Evolutionary conservation across 768 basidiomycete species (phyloP), one percentile per base, ranked within the genome.

Genomic region (Phallus indusiatus): DNA sequence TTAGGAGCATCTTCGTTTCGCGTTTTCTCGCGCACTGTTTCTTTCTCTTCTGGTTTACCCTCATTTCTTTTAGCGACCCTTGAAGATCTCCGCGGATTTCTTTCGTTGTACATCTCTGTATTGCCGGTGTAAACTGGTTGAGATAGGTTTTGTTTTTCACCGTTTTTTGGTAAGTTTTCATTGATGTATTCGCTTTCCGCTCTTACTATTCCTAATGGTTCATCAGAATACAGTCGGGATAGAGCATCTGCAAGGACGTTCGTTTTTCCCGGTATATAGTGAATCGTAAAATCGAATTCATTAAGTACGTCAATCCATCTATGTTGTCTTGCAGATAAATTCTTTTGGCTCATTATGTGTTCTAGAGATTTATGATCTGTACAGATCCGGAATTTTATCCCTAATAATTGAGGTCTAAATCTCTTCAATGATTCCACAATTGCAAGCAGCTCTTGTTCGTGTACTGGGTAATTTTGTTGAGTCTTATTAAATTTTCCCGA

Each of bases 381-480:
- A 49, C 60, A 71, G 5, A 77, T 64, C 0, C 24, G 35, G 55
- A 72, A 70, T 7, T 24, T 61, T 5, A 58, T 54, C 0, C 71
- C 68, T 7, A 68, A 47, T 0, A 70, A 58, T 22, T 68, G 61
- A 2, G 28, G 49, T 35, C 22, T 2, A 34, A 59, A 59, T 24
- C 59, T 1, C 16, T 60, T 62, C 16, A 63, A 47, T 1, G 60
- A 34, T 48, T 77, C 74, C 0, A 79, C 65, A 0, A 72, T 70
- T 0, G 71, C 72, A 0, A 76, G 55, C 63, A 76, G 64, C 50
- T 78, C 76, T 5, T 71, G 64, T 61, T 76, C 74, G 55, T 74
- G 73, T 0, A 74, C 72, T 20, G 72, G 69, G 50, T 77, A 76
- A 46, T 75, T 75, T 20, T 73, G 72, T 54, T 76, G 73, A 0